A percentile compares a stretch with the other conserved stretches of the same genome.
These are phyloP conservation scores for Salmacisia buchloeana DNA, from an alignment of 1,284 basidiomycete species.

Conservation along the genomic window DNA sequence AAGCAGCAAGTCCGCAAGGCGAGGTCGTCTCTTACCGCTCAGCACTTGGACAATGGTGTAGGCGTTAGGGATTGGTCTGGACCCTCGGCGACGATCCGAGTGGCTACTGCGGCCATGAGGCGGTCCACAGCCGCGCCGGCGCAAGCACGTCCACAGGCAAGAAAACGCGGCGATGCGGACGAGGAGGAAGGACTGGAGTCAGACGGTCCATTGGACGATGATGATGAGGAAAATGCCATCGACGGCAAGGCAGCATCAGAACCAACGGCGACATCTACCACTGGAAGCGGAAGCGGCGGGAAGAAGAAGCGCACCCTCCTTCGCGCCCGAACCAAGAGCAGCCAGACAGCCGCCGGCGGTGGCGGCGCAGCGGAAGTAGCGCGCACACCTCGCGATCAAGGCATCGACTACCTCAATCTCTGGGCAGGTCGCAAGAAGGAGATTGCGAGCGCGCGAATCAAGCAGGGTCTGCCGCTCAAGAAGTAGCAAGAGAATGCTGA, in stretches of 20 bases:
- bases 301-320: constrained; percentile 7
- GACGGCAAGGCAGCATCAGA: too few species aligned
- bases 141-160: too few species aligned
- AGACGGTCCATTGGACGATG: too few species aligned
- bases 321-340: neutral
- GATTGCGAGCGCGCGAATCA: neutral
- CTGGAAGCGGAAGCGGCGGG: too few species aligned
- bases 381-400: neutral
- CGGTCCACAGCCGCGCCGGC: neutral
- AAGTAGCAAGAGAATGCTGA: neutral
- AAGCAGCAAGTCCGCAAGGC: neutral
- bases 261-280: too few species aligned
- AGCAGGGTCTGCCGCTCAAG: neutral
- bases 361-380: neutral
- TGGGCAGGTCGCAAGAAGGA: constrained; percentile 1
- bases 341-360: neutral
- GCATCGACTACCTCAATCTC: constrained; percentile 5
- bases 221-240: too few species aligned
- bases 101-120: neutral
- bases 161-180: neutral
- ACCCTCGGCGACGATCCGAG: neutral
- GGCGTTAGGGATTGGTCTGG: neutral
- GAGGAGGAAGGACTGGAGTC: neutral
- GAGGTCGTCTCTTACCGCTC: neutral
- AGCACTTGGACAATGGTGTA: neutral